Base-by-base conservation (phyloP, 2,329 filamentous ascomycete genomes). In the Ophiocordyceps camponoti-saundersi region DNA sequence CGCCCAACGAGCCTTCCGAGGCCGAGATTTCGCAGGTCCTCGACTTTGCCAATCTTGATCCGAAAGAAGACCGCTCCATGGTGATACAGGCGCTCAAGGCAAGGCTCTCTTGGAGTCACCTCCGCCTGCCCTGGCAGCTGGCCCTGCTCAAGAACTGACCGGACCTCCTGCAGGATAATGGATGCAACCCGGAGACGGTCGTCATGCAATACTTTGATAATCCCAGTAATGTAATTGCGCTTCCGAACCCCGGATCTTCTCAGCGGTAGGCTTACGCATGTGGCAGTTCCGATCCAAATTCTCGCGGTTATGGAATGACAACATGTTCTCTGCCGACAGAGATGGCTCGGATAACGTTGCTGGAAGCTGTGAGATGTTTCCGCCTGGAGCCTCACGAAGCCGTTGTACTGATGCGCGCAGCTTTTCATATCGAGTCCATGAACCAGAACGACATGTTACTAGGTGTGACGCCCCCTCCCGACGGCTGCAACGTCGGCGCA, bases 371-470 rank as follows among this genome's bases (percentile, higher is more conserved):
- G 56, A 53, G 68, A 51, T 29, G 15, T 18, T 15, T 20, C 7
- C 26, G 15, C n/a, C 18, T 13, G 5, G 13, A 18, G 20, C 12
- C 18, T n/a, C 16, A 11, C 22, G 3, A 5, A 20, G 20, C 13
- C 39, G 13, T 16, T 8, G 6, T 12, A 46, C 59, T 60, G 46
- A 61, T 53, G 42, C 20, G 45, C 13, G 49, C 53, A 71, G 73
- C 72, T 16, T 80, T 79, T 56, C 69, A 72, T 51, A 70, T 80
- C 49, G 73, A 79, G 50, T 66, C 69, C 8, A 62, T 71, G 42
- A 70, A 71, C 53, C 66, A 69, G 48, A 61, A 59, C 49, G 57
- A 56, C 34, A 55, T 69, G 34, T 65, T 72, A 30, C 65, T 69
- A 42, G 67, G 68, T 20, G 59, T 66, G 12, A 63, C 68, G 7